Percentiles rank a stretch among this genome's conserved stretches.
These are phyloP conservation scores for Trichoderma simmonsii DNA, from an alignment of 2,329 filamentous ascomycete genomes.

Conservation along the genomic window DNA sequence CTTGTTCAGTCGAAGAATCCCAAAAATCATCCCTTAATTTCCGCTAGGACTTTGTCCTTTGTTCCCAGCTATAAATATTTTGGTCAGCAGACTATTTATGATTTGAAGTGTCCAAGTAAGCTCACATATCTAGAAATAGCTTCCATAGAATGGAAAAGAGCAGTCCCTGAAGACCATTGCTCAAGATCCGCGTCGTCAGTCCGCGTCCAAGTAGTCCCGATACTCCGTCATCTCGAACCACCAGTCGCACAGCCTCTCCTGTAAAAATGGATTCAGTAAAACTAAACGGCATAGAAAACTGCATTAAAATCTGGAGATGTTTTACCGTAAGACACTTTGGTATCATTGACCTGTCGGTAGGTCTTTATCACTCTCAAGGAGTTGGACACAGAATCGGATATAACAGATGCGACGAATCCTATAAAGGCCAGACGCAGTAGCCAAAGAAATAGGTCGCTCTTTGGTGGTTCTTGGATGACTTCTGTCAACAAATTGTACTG, in stretches of 20 bases:
- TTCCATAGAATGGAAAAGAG: conserved; percentile 50
- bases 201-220: conserved; percentile 44
- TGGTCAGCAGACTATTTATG: background rate
- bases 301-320: background rate
- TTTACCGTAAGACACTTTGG: conserved; percentile 44
- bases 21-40: background rate
- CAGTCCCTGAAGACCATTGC: conserved; percentile 46
- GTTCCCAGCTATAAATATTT: background rate
- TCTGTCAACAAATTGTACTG: conserved; percentile 45
- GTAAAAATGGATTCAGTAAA: background rate
- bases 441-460: conserved; percentile 40
- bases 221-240: conserved; percentile 42
- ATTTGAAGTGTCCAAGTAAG: conserved; percentile 10
- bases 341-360: conserved; percentile 49
- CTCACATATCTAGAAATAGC: conserved; percentile 46
- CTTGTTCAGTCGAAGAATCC: background rate
- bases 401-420: conserved; percentile 42
- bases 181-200: conserved; percentile 46
- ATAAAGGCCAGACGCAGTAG: conserved; percentile 39
- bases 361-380: conserved; percentile 48
- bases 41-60: background rate
- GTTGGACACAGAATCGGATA: conserved; percentile 47
- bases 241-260: conserved; percentile 42
- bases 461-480: conserved; percentile 39
- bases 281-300: background rate